Conservation (phyloP, 2,329 filamentous ascomycete species). For the Eurotiales sp. region DNA sequence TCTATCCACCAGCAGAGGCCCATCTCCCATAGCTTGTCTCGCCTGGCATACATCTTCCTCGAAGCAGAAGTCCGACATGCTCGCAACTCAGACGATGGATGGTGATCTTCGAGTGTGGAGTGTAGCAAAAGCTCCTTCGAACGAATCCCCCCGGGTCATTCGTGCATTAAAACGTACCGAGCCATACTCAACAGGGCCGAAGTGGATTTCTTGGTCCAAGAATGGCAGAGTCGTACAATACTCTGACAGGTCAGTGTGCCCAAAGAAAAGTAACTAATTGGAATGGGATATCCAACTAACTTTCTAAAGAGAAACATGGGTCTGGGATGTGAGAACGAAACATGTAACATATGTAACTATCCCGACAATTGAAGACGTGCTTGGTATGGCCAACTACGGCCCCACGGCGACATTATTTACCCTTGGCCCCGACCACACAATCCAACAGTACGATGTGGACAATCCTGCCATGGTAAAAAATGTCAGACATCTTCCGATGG, state of each 20-base stretch:
- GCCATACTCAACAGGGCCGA: conserved; percentile 64
- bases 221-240: conserved; percentile 94
- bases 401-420: conserved; percentile 91
- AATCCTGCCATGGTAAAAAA: conserved; percentile 79
- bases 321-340: conserved; percentile 98
- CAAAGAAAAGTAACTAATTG: neutral
- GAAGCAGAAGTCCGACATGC: conserved; percentile 95
- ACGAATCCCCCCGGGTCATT: conserved; percentile 80
- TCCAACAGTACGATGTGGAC: conserved; percentile 94
- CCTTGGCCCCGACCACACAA: conserved; percentile 77
- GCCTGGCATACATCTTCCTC: conserved; percentile 96
- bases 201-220: conserved; percentile 98
- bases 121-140: conserved; percentile 72
- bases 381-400: conserved; percentile 81
- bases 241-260: conserved; percentile 71
- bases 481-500: conserved; percentile 77
- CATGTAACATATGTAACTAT: conserved; percentile 87
- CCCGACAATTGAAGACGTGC: conserved; percentile 76
- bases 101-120: conserved; percentile 96
- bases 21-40: conserved; percentile 81
- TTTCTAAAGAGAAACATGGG: conserved; percentile 69
- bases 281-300: neutral
- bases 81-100: conserved; percentile 86
- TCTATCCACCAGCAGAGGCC: conserved; percentile 74
- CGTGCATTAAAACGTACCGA: conserved; percentile 79